Evolutionary conservation across 2,329 filamentous ascomycete genomes (phyloP).

Genomic region (Fusarium bulbicola): DNA sequence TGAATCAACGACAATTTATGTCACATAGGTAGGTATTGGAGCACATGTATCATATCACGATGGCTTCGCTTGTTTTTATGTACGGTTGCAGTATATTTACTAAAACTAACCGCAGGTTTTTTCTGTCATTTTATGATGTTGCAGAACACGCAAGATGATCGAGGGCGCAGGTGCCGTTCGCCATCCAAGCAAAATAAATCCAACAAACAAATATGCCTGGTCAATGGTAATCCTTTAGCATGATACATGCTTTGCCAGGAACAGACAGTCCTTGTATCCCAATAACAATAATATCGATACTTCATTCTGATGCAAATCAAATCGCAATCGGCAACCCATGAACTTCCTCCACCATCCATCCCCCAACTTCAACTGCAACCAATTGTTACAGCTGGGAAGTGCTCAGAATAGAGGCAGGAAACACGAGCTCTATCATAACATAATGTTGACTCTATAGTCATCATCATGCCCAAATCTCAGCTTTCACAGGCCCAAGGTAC

Average conservation of each 20-base stretch:
- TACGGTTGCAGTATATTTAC: not conserved
- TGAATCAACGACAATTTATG: not conserved
- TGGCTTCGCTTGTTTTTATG: not conserved
- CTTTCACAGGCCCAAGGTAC: not conserved
- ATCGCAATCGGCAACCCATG: not conserved
- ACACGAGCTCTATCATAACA: too few species aligned
- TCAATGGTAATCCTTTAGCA: not conserved
- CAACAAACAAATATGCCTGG: not conserved
- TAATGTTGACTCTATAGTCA: not conserved
- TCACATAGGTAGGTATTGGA: not conserved
- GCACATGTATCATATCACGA: not conserved
- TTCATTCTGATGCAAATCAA: not conserved
- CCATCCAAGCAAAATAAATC: not conserved
- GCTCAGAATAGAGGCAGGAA: not conserved
- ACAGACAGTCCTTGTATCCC: not conserved
- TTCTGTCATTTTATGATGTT: not conserved
- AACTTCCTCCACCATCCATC: too few species aligned
- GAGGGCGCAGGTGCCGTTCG: not conserved
- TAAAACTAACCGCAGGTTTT: not conserved
- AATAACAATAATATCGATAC: too few species aligned
- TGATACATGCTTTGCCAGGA: too few species aligned
- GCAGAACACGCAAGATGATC: not conserved
- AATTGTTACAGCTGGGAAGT: not conserved
- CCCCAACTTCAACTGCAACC: not conserved
- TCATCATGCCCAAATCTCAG: too few species aligned